Conservation (phyloP, 2,329 filamentous ascomycete species). For the Furcasterigmium sp. region DNA sequence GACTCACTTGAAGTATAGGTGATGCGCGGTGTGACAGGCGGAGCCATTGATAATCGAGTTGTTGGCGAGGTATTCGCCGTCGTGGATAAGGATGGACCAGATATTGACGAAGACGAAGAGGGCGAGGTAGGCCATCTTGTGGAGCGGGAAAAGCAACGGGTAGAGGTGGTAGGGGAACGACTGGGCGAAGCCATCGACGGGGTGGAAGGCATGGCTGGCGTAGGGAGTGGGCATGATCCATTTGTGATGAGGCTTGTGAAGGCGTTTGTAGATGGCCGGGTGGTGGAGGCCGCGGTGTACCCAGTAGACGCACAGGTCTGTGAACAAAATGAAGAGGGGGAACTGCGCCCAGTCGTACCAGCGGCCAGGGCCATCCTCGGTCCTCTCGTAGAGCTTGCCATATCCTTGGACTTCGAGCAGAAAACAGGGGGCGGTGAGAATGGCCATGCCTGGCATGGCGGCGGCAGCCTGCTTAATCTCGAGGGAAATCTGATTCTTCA, state of each 20-base stretch:
- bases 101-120: conserved; percentile 93
- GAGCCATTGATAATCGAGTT: conserved; percentile 90
- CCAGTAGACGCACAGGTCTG: conserved; percentile 87
- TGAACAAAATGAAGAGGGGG: conserved; percentile 83
- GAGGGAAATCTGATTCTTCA: conserved; percentile 84
- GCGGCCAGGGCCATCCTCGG: conserved; percentile 65
- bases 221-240: conserved; percentile 98
- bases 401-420: conserved; percentile 77
- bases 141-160: conserved; percentile 86
- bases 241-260: conserved; percentile 98
- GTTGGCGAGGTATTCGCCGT: conserved; percentile 90
- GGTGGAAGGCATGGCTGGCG: conserved; percentile 92
- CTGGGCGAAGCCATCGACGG: conserved; percentile 84
- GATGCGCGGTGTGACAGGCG: conserved; percentile 79
- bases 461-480: conserved; percentile 78
- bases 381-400: conserved; percentile 81
- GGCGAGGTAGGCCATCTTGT: conserved; percentile 81
- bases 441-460: conserved; percentile 76
- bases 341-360: conserved; percentile 82
- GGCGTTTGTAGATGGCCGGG: conserved; percentile 72
- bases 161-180: conserved; percentile 89
- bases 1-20: conserved; percentile 40
- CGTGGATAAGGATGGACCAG: conserved; percentile 95
- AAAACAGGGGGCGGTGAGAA: conserved; percentile 79
- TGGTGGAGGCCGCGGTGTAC: conserved; percentile 85